These are phyloP conservation scores for Diaporthe capsici DNA, from an alignment of 2,329 filamentous ascomycete species.

Conservation along the genomic window DNA sequence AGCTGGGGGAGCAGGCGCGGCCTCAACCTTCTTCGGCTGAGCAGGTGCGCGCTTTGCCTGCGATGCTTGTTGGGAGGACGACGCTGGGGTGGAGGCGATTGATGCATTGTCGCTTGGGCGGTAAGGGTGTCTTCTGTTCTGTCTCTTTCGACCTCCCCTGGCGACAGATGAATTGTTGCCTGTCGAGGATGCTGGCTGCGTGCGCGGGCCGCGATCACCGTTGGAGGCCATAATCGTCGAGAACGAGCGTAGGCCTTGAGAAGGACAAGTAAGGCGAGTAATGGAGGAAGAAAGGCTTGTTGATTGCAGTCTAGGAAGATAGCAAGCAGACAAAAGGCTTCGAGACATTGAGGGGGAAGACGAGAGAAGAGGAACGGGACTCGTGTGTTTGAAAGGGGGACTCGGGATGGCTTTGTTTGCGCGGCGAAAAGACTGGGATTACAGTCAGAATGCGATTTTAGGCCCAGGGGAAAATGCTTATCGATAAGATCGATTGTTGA, in stretches of 20 bases:
- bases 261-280: background rate
- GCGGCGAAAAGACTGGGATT: background rate
- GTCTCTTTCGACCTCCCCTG: conserved; percentile 18
- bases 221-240: conserved; percentile 23
- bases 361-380: background rate
- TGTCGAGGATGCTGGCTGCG: background rate
- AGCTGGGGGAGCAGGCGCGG: background rate
- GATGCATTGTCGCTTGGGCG: conserved; percentile 14
- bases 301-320: background rate
- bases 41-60: background rate
- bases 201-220: background rate
- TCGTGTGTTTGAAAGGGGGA: background rate
- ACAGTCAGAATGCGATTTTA: conserved; percentile 11
- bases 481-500: conserved; percentile 29
- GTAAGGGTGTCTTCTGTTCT: conserved; percentile 30
- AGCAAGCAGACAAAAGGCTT: background rate
- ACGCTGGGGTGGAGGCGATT: background rate
- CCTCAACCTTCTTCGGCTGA: background rate
- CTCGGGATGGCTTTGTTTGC: conserved; percentile 20
- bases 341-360: conserved; percentile 1
- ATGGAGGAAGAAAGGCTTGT: background rate
- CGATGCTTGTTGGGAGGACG: background rate
- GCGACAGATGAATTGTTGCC: conserved; percentile 7
- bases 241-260: background rate
- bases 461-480: background rate